Evolutionary conservation across 495 filamentous ascomycete species (phyloP).

Genomic region (Haplographium delicatum): DNA sequence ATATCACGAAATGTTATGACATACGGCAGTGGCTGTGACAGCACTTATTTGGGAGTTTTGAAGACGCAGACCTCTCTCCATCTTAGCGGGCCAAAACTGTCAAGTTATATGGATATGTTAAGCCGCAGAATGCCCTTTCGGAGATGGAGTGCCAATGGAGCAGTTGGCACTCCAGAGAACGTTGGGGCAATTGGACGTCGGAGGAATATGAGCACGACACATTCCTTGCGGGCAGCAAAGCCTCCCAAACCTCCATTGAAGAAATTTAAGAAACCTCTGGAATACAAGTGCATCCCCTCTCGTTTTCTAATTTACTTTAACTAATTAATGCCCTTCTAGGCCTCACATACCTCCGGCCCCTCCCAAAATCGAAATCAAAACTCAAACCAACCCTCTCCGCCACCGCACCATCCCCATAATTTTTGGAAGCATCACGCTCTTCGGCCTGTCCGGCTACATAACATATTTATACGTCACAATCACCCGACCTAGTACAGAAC

Average conservation of each 20-base stretch:
- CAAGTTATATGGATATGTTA: background rate
- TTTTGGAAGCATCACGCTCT: conserved; percentile 15
- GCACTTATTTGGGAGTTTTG: too few species aligned
- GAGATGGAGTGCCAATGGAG: background rate
- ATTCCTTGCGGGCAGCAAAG: conserved; percentile 5
- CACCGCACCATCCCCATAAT: conserved; percentile 23
- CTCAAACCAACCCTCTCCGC: conserved; percentile 16
- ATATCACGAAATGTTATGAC: too few species aligned
- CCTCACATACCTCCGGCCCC: background rate
- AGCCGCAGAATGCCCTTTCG: background rate
- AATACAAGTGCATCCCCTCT: too few species aligned
- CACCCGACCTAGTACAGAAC: background rate
- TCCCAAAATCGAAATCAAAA: conserved; percentile 5
- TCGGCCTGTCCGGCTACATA: conserved; percentile 13
- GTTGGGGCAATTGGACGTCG: background rate
- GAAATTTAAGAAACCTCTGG: conserved; percentile 3
- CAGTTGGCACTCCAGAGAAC: background rate
- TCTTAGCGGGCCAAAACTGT: too few species aligned
- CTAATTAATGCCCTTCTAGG: background rate
- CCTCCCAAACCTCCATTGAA: conserved; percentile 1
- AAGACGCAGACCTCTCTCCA: too few species aligned
- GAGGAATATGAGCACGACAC: conserved; percentile 1
- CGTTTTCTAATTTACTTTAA: background rate
- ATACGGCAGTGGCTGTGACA: too few species aligned
- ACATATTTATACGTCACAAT: conserved; percentile 14